Evolutionary conservation across 2,329 filamentous ascomycete genomes (phyloP).

Genomic region (Verticillium nonalfalfae): DNA sequence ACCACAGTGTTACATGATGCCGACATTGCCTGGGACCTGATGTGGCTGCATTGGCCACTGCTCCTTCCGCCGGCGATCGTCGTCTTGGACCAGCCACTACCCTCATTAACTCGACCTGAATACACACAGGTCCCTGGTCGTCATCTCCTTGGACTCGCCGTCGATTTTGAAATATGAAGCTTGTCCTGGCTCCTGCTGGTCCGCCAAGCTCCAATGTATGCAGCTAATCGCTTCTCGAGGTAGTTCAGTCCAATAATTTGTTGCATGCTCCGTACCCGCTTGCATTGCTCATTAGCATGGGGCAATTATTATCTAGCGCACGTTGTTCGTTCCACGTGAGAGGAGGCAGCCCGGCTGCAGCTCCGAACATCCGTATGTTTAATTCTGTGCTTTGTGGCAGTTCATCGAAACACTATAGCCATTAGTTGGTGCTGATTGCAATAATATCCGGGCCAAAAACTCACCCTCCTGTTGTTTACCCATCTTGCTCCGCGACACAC

Average conservation of each 20-base stretch:
- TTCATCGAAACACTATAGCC: not conserved
- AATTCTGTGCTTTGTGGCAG: not conserved
- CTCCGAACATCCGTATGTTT: not conserved
- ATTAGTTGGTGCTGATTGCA: not conserved
- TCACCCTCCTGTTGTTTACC: slow-evolving; percentile 84
- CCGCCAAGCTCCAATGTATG: not conserved
- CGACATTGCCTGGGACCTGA: too few species aligned
- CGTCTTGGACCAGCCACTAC: too few species aligned
- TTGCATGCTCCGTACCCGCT: not conserved
- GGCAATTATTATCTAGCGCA: not conserved
- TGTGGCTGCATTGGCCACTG: too few species aligned
- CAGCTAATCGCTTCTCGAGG: not conserved
- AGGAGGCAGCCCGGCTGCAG: not conserved
- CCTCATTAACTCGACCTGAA: too few species aligned
- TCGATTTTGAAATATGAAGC: too few species aligned
- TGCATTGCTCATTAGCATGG: not conserved
- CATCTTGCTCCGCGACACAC: slow-evolving; percentile 74
- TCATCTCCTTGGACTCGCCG: too few species aligned
- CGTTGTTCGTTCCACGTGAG: not conserved
- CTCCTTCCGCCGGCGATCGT: too few species aligned
- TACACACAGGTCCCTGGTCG: too few species aligned
- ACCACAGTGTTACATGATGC: too few species aligned
- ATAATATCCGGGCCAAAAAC: slow-evolving; percentile 26
- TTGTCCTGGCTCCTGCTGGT: not conserved
- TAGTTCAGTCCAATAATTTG: not conserved